Conservation (phyloP, 1,284 basidiomycete genomes). For the Blastosporella zonata region DNA sequence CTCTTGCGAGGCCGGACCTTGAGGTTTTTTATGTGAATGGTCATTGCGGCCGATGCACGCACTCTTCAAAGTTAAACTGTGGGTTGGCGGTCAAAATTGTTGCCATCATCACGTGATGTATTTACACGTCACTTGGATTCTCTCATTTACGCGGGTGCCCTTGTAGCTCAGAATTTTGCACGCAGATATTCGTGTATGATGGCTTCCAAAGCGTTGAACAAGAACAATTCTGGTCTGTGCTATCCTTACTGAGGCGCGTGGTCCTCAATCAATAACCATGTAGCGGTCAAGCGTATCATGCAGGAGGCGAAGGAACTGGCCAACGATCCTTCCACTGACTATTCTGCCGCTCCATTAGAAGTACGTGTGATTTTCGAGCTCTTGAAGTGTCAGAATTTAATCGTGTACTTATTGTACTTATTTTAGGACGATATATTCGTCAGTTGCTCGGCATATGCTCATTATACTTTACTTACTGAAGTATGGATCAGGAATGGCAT, state of each 20-base stretch:
- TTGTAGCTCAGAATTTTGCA: background rate
- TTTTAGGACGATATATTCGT: conserved; percentile 79
- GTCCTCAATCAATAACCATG: no score
- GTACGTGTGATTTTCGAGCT: conserved; percentile 40
- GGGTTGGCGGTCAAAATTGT: conserved; percentile 9
- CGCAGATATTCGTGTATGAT: conserved; percentile 17
- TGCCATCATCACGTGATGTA: conserved; percentile 16
- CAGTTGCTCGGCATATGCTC: conserved; percentile 28
- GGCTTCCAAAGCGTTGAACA: conserved; percentile 56
- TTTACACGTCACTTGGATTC: background rate
- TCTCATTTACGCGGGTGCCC: background rate
- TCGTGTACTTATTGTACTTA: conserved; percentile 8
- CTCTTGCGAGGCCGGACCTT: conserved; percentile 80
- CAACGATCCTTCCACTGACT: conserved; percentile 79
- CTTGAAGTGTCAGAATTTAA: conserved; percentile 15
- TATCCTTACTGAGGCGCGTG: background rate
- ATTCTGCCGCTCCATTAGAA: conserved; percentile 85
- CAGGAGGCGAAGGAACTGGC: conserved; percentile 90
- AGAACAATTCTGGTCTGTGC: conserved; percentile 76
- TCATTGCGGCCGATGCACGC: conserved; percentile 26
- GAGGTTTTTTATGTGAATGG: conserved; percentile 74
- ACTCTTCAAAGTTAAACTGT: background rate
- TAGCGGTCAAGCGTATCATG: conserved; percentile 93
- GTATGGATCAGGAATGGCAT: conserved; percentile 81
- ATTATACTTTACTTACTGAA: conserved; percentile 8